phyloP scores from a whole-genome alignment of 2,329 filamentous ascomycete genomes.

The Claviceps fusiformis region DNA sequence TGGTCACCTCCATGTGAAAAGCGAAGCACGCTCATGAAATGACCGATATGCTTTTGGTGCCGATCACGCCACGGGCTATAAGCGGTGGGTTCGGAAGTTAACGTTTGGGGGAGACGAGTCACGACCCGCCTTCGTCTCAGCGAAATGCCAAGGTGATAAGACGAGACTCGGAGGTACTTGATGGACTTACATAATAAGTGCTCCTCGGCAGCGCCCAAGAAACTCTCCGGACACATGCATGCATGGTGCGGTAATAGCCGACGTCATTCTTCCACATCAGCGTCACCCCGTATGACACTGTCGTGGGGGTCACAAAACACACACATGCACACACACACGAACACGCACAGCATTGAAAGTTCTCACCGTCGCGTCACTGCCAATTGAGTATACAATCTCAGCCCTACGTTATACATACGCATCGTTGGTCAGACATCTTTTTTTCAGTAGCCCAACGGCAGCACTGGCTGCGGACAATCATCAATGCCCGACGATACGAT shows the following conservation, averaged over 20 bases:
- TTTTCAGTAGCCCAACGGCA: not conserved
- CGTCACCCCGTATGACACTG: not conserved
- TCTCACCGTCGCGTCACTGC: not conserved
- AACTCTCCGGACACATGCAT: not conserved
- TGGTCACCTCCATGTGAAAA: too few species aligned
- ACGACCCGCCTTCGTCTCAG: not conserved
- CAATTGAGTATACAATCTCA: not conserved
- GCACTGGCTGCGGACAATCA: conserved; percentile 3
- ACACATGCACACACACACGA: not conserved
- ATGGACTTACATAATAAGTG: too few species aligned
- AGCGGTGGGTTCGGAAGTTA: not conserved
- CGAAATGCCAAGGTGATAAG: not conserved
- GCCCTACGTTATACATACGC: not conserved
- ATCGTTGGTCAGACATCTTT: not conserved
- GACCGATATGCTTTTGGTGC: not conserved
- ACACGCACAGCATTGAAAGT: not conserved
- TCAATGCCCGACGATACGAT: conserved; percentile 13
- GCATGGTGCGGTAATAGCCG: not conserved
- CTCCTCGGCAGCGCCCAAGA: not conserved
- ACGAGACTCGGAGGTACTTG: too few species aligned
- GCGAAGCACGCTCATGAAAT: not conserved
- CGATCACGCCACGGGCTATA: not conserved
- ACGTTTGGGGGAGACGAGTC: not conserved
- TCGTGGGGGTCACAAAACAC: not conserved
- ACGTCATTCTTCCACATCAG: conserved; percentile 1